phyloP scores from a whole-genome alignment of 306 rosid species.

The Quercus alba region DNA sequence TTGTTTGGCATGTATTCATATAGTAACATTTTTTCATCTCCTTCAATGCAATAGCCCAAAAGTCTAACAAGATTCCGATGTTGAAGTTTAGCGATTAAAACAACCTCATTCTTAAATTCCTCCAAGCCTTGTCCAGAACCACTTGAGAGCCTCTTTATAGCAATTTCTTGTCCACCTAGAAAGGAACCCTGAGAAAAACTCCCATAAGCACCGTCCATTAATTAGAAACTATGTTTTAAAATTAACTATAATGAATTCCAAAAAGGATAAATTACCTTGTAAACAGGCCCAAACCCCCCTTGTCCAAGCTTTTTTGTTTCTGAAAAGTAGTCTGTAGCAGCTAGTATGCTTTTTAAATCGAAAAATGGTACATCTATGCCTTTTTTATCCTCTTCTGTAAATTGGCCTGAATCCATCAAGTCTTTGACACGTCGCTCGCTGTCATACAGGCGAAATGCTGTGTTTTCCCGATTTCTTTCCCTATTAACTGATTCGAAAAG shows the following conservation, averaged over 20 bases:
- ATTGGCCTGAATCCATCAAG: neutral
- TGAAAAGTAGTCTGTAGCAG: neutral
- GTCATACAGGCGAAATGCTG: conserved; percentile 6
- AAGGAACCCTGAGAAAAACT: conserved; percentile 13
- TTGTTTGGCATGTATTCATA: conserved; percentile 26
- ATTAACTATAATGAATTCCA: neutral
- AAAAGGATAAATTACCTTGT: neutral
- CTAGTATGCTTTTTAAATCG: conserved; percentile 6
- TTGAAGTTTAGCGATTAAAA: conserved; percentile 20
- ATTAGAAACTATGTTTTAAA: neutral
- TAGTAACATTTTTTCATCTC: conserved; percentile 11
- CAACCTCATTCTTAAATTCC: conserved; percentile 18
- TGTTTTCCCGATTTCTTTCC: neutral
- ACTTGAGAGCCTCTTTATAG: conserved; percentile 10
- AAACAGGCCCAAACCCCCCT: neutral
- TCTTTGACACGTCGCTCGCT: neutral
- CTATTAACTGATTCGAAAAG: conserved; percentile 18
- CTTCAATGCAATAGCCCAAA: conserved; percentile 15
- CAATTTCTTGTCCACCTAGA: conserved; percentile 7
- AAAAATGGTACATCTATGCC: conserved; percentile 18
- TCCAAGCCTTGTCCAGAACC: conserved; percentile 18
- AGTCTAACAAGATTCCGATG: conserved; percentile 22
- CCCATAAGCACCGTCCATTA: neutral
- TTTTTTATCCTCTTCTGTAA: conserved; percentile 12
- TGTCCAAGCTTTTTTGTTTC: neutral